Percentiles rank a stretch among this genome's conserved stretches.
These are phyloP conservation scores for Corniculantispora saksenae DNA, from an alignment of 2,329 filamentous ascomycete genomes.

Conservation along the genomic window DNA sequence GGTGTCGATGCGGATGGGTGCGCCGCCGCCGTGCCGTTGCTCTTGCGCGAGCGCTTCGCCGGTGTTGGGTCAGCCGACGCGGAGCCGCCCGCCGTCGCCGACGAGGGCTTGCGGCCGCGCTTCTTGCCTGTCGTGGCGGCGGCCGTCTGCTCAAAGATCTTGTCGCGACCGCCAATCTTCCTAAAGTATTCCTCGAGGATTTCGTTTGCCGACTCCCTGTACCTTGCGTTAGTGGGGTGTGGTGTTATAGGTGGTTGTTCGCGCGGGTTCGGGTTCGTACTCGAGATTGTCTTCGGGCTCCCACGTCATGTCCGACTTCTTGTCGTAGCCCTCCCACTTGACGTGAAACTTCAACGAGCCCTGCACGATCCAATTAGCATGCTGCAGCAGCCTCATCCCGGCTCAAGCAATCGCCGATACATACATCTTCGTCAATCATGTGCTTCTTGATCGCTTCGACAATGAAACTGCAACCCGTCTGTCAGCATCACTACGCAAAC, in stretches of 20 bases:
- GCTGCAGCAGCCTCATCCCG: background rate
- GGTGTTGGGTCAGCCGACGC: constrained; percentile 25
- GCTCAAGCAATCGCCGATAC: constrained; percentile 24
- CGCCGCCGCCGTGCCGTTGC: constrained; percentile 42
- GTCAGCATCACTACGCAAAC: constrained; percentile 19
- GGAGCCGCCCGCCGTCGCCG: constrained; percentile 26
- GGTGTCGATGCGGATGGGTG: constrained; percentile 53
- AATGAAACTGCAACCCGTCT: constrained; percentile 56
- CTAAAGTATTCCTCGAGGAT: constrained; percentile 66
- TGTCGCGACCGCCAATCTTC: constrained; percentile 63
- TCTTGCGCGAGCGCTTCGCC: constrained; percentile 48
- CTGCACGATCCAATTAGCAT: constrained; percentile 29
- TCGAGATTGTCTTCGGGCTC: constrained; percentile 71
- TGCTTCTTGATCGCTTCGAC: constrained; percentile 75
- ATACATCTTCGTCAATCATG: constrained; percentile 57
- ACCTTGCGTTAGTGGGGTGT: background rate
- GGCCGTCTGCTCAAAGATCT: constrained; percentile 52
- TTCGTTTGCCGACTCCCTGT: constrained; percentile 57
- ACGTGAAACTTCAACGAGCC: constrained; percentile 61
- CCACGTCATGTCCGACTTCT: constrained; percentile 72
- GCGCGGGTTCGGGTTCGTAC: background rate
- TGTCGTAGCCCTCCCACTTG: constrained; percentile 79
- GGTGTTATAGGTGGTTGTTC: background rate
- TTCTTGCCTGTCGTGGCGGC: constrained; percentile 57
- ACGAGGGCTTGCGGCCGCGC: constrained; percentile 46